A percentile compares a stretch with the other conserved stretches of the same genome.
These are phyloP conservation scores for Cryphonectria nitschkei DNA, from an alignment of 2,329 filamentous ascomycete genomes.

Conservation along the genomic window DNA sequence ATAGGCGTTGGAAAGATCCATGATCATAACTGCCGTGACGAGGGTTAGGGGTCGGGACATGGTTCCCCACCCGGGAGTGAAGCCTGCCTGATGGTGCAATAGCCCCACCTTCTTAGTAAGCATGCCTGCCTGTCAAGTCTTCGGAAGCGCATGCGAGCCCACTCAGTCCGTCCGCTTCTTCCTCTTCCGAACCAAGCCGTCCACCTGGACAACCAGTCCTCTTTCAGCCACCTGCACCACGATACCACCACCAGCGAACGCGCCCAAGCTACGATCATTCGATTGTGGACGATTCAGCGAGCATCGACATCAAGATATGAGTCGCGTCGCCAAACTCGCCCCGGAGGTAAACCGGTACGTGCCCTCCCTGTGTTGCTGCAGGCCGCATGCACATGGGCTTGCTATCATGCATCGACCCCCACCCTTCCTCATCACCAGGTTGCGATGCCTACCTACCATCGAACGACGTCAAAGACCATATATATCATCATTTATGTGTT, in stretches of 20 bases:
- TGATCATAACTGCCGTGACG: neutral
- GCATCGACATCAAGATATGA: constrained; percentile 74
- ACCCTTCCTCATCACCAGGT: constrained; percentile 4
- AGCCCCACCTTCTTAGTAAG: neutral
- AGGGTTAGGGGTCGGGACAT: neutral
- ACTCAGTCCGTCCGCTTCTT: constrained; percentile 24
- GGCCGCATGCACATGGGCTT: constrained; percentile 7
- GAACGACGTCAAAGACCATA: neutral
- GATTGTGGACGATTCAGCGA: constrained; percentile 26
- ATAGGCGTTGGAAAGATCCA: neutral
- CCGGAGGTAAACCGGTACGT: constrained; percentile 98
- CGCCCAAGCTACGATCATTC: constrained; percentile 20
- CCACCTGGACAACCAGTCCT: constrained; percentile 23
- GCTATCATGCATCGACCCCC: constrained; percentile 15
- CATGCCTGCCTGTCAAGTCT: neutral
- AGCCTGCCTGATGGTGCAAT: neutral
- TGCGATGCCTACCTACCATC: neutral
- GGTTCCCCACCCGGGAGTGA: neutral
- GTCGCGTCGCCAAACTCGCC: constrained; percentile 94
- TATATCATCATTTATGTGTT: neutral
- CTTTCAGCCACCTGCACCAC: constrained; percentile 12
- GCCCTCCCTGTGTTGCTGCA: constrained; percentile 30
- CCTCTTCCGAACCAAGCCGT: constrained; percentile 24
- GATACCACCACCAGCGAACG: constrained; percentile 14
- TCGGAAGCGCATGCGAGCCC: neutral